Evolutionary conservation across 148 eudicot species (phyloP), one percentile per base, ranked within the genome.

Genomic region (Silene conica): DNA sequence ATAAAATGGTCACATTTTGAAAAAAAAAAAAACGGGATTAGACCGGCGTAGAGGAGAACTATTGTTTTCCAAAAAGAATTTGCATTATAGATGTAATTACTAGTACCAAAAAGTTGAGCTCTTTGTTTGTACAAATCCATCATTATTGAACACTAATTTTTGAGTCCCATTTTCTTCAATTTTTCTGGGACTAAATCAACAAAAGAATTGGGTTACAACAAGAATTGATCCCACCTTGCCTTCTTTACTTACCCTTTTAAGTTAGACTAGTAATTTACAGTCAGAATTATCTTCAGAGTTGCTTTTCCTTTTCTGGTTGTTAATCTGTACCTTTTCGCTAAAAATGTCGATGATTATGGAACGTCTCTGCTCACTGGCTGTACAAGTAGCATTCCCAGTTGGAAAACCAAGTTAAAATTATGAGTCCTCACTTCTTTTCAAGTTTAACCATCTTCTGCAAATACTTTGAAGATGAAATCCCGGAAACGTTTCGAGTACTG

Each of bases 401-500:
- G 72, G 43, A 71, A 75, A 14, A 63, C 52, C 61, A 25, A 48
- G 34, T 7, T 59, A 48, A 21, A 21, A 3, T 59, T 57, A 6
- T 19, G 66, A 69, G 59, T 55, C 43, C 41, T 45, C 23, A 16
- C 10, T 28, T 50, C 1, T 28, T 8, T 46, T 76, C 23, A 16
- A 48, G 46, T 56, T 83, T 81, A 85, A n/a, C 25, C 76, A 76
- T 89, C 93, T 69, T 87, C 90, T 52, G 80, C 72, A 58, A 89
- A 89, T 26, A 85, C 85, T 79, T 78, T 85, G 78, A 77, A 86
- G 13, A 89, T 78, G 82, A 89, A 89, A 80, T 89, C 93, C 52
- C 90, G 80, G 64, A 89, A 89, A 41, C 93, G 87, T 68, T 75
- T 87, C 0, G 93, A 87, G 75, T 89, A 89, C 21, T 85, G 93